Percentiles rank a stretch among this genome's conserved stretches.
Evolutionary conservation across 2,329 filamentous ascomycete species (phyloP).

Genomic region (Xylaria sp.): DNA sequence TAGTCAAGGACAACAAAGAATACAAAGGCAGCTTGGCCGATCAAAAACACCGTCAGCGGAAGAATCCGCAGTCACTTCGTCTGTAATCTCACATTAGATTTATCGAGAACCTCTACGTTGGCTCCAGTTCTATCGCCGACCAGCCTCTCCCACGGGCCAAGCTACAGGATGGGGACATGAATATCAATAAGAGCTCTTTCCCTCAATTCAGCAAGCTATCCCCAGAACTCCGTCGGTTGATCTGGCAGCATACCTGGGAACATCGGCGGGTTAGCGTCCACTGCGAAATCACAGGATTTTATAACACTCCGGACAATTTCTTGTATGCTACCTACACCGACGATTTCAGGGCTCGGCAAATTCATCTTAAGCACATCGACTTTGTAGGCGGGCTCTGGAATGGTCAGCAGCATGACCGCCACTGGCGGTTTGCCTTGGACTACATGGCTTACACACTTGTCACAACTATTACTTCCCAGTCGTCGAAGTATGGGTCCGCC

Average conservation of each 20-base stretch:
- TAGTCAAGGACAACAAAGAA: too few species aligned
- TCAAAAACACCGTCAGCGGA: too few species aligned
- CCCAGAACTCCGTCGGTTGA: constrained; percentile 14
- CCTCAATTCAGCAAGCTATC: constrained; percentile 15
- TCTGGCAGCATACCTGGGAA: constrained; percentile 22
- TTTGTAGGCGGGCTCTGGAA: too few species aligned
- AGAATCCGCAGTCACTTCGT: too few species aligned
- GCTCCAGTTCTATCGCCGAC: too few species aligned
- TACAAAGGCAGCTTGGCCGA: too few species aligned
- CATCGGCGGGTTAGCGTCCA: constrained; percentile 1
- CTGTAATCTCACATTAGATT: too few species aligned
- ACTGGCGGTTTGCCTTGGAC: not conserved
- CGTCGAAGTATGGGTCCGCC: not conserved
- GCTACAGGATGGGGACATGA: not conserved
- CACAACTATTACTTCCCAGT: not conserved
- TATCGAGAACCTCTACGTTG: too few species aligned
- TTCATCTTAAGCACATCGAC: not conserved
- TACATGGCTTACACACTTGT: not conserved
- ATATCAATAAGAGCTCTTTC: not conserved
- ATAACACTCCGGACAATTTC: not conserved
- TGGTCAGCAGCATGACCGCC: too few species aligned
- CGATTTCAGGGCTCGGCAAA: too few species aligned
- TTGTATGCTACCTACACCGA: not conserved
- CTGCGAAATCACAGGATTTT: not conserved
- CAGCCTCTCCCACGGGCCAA: not conserved